Evolutionary conservation across 306 rosid genomes (phyloP).

Genomic region (Purshia tridentata): DNA sequence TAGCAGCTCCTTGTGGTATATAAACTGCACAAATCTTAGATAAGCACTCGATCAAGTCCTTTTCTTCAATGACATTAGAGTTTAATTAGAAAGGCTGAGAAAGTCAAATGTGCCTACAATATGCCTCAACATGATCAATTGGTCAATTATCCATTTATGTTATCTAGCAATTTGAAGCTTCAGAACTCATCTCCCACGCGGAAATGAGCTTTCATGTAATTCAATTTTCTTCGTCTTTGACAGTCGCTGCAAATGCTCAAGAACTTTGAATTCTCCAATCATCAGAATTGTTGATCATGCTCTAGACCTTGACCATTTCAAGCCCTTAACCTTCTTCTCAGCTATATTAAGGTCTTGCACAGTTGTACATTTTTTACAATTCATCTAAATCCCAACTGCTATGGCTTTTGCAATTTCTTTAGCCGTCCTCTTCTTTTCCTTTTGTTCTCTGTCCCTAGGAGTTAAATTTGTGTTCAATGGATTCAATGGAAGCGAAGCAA

Average conservation of each 20-base stretch:
- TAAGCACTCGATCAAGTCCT: slow-evolving; percentile 4
- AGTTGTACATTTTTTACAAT: neutral
- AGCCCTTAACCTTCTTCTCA: neutral
- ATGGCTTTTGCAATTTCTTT: slow-evolving; percentile 38
- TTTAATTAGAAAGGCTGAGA: neutral
- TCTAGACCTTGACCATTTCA: slow-evolving; percentile 10
- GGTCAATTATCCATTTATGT: too few species aligned
- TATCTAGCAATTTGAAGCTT: too few species aligned
- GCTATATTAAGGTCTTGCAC: neutral
- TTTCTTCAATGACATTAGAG: neutral
- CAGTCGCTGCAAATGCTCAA: too few species aligned
- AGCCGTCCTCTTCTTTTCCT: slow-evolving; percentile 29
- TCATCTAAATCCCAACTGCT: neutral
- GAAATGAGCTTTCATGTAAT: too few species aligned
- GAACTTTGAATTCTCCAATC: neutral
- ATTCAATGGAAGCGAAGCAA: slow-evolving; percentile 29
- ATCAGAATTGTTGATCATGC: neutral
- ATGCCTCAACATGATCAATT: neutral
- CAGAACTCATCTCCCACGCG: too few species aligned
- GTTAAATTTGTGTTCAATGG: slow-evolving; percentile 41
- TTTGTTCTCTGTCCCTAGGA: slow-evolving; percentile 18
- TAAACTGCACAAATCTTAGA: neutral
- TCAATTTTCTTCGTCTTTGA: too few species aligned
- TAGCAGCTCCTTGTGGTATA: neutral
- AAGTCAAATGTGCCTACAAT: neutral